These are phyloP conservation scores for Entomortierella parvispora DNA, from an alignment of 192 early-diverging fungal genomes.

Conservation along the genomic window DNA sequence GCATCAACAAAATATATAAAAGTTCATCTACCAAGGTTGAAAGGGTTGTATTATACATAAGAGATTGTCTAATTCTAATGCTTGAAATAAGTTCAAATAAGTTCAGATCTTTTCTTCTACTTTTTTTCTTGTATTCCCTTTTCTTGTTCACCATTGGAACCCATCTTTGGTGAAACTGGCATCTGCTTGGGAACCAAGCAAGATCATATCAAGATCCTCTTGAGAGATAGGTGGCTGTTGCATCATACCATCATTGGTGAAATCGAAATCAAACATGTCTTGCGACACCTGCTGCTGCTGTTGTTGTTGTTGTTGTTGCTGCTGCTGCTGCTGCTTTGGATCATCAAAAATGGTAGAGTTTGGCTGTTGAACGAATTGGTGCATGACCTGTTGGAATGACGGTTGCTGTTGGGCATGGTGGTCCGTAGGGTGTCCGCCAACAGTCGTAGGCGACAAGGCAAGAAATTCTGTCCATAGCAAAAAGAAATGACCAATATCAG, in stretches of 20 bases:
- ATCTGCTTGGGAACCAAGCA: constrained; percentile 23
- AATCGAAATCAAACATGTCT: constrained; percentile 24
- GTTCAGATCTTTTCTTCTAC: no score
- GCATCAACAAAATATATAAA: no score
- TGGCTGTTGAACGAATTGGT: constrained; percentile 8
- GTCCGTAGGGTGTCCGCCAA: constrained; percentile 7
- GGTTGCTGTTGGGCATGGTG: constrained; percentile 3
- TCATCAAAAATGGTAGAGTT: no score
- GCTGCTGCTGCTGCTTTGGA: constrained; percentile 5
- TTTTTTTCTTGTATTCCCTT: no score
- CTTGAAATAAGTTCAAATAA: no score
- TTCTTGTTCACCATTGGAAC: constrained; percentile 28
- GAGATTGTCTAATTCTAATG: no score
- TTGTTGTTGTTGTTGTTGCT: constrained; percentile 14
- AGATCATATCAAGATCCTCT: constrained; percentile 43
- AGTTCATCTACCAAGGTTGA: no score
- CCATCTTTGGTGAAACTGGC: constrained; percentile 19
- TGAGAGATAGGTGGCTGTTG: constrained; percentile 21
- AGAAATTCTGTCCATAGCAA: constrained; percentile 19
- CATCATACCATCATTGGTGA: neutral
- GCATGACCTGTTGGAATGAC: neutral
- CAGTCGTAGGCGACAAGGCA: constrained; percentile 8
- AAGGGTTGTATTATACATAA: no score
- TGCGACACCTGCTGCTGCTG: constrained; percentile 9
- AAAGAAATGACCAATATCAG: neutral